Conservation (phyloP, 345 rosid genomes). For the Camelina hispida region DNA sequence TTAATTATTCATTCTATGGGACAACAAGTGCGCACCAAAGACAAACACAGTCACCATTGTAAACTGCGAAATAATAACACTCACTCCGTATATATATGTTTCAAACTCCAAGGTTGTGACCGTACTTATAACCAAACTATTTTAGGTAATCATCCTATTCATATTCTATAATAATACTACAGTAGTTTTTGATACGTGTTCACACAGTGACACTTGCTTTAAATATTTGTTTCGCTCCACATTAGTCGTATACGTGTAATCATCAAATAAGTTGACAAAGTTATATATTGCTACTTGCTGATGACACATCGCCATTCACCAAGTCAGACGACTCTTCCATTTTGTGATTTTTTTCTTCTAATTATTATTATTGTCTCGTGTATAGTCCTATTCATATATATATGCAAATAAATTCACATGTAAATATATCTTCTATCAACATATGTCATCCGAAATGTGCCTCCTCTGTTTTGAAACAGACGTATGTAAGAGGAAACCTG, state of each 20-base stretch:
- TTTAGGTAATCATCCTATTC: background rate
- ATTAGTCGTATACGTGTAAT: slow-evolving; percentile 12
- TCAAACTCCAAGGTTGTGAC: slow-evolving; percentile 25
- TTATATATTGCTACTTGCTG: no score
- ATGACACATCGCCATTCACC: slow-evolving; percentile 15
- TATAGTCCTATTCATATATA: no score
- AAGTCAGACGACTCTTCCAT: slow-evolving; percentile 26
- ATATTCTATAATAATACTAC: background rate
- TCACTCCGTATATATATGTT: background rate
- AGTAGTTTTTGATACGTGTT: background rate
- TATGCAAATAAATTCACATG: no score
- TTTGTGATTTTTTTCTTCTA: background rate
- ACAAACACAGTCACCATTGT: slow-evolving; percentile 24
- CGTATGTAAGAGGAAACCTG: no score
- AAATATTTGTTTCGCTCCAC: slow-evolving; percentile 2
- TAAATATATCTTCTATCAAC: no score
- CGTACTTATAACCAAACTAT: slow-evolving; percentile 45
- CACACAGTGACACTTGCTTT: slow-evolving; percentile 1
- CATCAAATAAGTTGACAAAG: background rate
- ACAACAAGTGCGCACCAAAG: background rate
- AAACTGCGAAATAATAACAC: background rate
- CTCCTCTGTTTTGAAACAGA: no score
- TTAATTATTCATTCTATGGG: background rate
- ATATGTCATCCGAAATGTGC: no score
- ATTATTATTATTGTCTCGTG: background rate